Base-by-base conservation (phyloP, 148 eudicot genomes). In the Rhododendron mucronatum region DNA sequence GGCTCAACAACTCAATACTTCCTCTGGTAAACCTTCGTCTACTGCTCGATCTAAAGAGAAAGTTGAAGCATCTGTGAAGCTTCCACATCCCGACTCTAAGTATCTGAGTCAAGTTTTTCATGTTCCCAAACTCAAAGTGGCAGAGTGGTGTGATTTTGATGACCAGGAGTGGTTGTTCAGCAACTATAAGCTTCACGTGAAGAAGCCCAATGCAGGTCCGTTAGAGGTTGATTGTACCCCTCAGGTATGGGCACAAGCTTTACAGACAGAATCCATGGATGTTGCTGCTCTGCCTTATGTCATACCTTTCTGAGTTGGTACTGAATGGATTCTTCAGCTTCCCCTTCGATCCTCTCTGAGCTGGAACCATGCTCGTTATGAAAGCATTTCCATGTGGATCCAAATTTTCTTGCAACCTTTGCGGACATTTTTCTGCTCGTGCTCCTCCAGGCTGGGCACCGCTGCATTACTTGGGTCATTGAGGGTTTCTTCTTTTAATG, bases 41-140 rank as follows among this genome's bases (percentile, higher is more conserved):
- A 61, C 61, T 86, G 28, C 89, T 83, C 83, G 47, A 47, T 44
- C 35, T 12, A 85, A 84, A 61, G 85, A 81, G 48, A 85, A 28
- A 80, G 59, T 85, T 87, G 75, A 82, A 67, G 67, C 89, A 53
- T 85, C 84, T 87, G 37, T 48, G 50, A 92, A 87, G 65, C 89
- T 84, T 77, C 88, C 90, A 65, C 93, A 93, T 88, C 93, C 91
- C 1, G 92, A 91, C 88, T 85, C 84, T 77, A 91, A 93, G 88
- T 92, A 88, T 78, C 85, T 91, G 85, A 90, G 85, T 78, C 78
- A 86, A 55, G 89, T 90, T 78, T 88, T 90, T 21, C 84, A 86
- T 5, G 87, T 92, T 55, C 93, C 93, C 33, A 82, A 88, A 59
- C 93, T 93, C 33, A 82, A 88, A 59, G 76, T 87, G 63, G 89